Percentiles rank a stretch among this genome's conserved stretches.
phyloP scores from a whole-genome alignment of 2,329 filamentous ascomycete species.

The Penicillium freii region DNA sequence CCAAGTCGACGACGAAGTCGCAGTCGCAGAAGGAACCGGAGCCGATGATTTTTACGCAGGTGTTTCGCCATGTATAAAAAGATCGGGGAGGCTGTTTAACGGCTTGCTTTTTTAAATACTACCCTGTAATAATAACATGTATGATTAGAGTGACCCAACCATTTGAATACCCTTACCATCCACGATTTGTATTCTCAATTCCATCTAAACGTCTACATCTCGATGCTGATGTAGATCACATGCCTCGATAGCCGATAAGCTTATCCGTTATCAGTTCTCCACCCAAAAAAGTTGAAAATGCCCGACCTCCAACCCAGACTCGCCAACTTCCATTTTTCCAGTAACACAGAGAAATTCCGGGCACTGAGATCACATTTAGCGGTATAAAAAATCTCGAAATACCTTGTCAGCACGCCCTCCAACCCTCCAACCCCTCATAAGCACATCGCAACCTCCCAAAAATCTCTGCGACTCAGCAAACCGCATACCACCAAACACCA shows the following conservation, averaged over 20 bases:
- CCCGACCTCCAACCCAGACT: constrained; percentile 8
- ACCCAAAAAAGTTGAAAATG: constrained; percentile 26
- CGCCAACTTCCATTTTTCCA: constrained; percentile 1
- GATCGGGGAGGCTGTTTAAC: not conserved
- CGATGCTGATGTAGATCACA: not conserved
- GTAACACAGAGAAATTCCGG: not conserved
- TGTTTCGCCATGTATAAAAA: not conserved
- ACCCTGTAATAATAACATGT: constrained; percentile 14
- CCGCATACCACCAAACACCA: not conserved
- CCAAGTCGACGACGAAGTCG: constrained; percentile 8
- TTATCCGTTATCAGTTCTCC: constrained; percentile 27
- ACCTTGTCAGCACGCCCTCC: not conserved
- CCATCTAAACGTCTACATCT: not conserved
- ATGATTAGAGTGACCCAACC: constrained; percentile 10
- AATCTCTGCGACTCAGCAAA: constrained; percentile 3
- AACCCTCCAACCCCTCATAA: too few relatives aligned
- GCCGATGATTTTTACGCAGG: constrained; percentile 16
- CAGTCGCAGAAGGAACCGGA: constrained; percentile 22
- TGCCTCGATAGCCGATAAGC: constrained; percentile 7
- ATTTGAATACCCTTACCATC: not conserved
- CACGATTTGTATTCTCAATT: not conserved
- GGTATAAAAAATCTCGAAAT: not conserved
- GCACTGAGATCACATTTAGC: not conserved
- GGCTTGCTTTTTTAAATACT: not conserved
- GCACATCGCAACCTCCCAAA: not conserved